These are phyloP conservation scores for Pythium scleroteichum DNA, from an alignment of 352 stramenopile species.

Conservation along the genomic window DNA sequence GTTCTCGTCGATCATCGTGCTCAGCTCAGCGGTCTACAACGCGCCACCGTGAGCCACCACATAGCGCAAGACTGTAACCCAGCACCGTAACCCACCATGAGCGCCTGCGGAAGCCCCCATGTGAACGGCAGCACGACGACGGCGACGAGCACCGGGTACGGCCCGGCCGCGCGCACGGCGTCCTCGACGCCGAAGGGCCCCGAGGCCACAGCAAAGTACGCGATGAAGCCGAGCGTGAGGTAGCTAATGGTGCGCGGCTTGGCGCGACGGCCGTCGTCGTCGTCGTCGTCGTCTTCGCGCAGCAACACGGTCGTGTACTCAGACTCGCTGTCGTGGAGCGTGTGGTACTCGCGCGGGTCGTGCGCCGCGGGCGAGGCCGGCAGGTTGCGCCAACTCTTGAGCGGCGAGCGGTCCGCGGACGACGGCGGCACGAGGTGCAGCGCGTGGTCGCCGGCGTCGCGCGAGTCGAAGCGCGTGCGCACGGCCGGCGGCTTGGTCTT, in stretches of 20 bases:
- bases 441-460: constrained; percentile 40
- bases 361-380: constrained; percentile 39
- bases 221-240: constrained; percentile 82
- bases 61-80: too few species aligned
- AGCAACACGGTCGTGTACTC: constrained; percentile 32
- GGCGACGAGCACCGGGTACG: constrained; percentile 69
- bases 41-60: constrained; percentile 1
- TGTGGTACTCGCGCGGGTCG: constrained; percentile 34
- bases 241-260: constrained; percentile 71
- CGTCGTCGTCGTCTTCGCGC: constrained; percentile 10
- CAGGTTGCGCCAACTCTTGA: constrained; percentile 77
- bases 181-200: constrained; percentile 82
- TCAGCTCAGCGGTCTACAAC: constrained; percentile 77
- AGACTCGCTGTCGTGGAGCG: constrained; percentile 48
- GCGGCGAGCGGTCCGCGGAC: constrained; percentile 68
- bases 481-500: constrained; percentile 28
- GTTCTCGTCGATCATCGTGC: constrained; percentile 85
- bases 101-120: constrained; percentile 79
- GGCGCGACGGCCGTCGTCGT: constrained; percentile 32
- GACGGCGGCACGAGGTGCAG: constrained; percentile 73
- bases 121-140: constrained; percentile 77
- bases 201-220: constrained; percentile 80
- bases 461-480: constrained; percentile 67
- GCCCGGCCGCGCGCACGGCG: constrained; percentile 66
- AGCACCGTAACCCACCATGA: constrained; percentile 68